Evolutionary conservation across 345 rosid genomes (phyloP), one percentile per base, ranked within the genome.

Genomic region (Odontarrhena argentea): DNA sequence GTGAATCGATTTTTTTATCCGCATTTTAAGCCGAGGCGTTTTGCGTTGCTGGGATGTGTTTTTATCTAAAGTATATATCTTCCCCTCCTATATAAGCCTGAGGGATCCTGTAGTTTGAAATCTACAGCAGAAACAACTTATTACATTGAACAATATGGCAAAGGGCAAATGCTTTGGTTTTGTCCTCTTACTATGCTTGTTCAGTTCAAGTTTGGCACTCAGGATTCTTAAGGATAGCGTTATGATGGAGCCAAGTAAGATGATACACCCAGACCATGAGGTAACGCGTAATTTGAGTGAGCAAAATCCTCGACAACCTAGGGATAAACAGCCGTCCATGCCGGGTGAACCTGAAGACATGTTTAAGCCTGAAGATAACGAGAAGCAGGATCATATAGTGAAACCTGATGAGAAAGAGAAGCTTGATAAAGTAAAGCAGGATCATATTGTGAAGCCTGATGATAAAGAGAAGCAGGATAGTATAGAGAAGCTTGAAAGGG

Each of bases 151-250:
- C 38, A 55, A 46, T 4, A 82, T 84, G 95, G 74, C 71, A 2
- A 22, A 36, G 7, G 35, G 75, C 68, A 69, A 38, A 28, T 73
- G 68, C 73, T 25, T 65, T 35, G 55, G 70, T 58, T 65, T 85
- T 1, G 24, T 83, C 25, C 55, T 85, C 9, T 67, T 80, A 52
- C 53, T 80, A 32, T 77, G 76, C 74, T 68, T 74, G 15, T 70
- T 74, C 15, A 74, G 72, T 80, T 77, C 70, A 34, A 70, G 73
- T 77, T 76, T n/a, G 8, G 85, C 85, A 45, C 73, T 59, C 43
- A 78, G 83, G 76, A 37, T 75, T 67, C 78, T 81, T 3, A 38
- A 66, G 76, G 84, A 79, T 61, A 68, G 58, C 42, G 44, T 67
- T 25, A 41, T 22, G 49, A 55, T 74, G 59, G 65, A 61, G 47